phyloP scores from a whole-genome alignment of 768 basidiomycete species.

The Leucocoprinus leucothites region DNA sequence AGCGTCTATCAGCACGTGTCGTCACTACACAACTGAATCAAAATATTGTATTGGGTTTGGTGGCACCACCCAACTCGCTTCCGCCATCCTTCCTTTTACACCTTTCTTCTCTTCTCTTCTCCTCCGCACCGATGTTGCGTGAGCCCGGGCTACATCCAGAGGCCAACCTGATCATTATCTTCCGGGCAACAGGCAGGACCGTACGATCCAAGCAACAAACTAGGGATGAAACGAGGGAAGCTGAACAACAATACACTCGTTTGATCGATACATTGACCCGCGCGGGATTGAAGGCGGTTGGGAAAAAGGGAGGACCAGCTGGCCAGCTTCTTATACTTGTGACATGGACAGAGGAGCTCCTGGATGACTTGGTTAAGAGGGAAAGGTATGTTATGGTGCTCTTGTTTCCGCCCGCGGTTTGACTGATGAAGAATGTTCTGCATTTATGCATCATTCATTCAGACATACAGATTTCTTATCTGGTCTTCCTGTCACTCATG shows the following conservation, averaged over 20 bases:
- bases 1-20: no score
- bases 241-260: slow-evolving; percentile 65
- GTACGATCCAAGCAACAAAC: neutral
- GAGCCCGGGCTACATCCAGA: neutral
- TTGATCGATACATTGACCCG: slow-evolving; percentile 59
- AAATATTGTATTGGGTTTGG: no score
- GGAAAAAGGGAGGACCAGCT: slow-evolving; percentile 70
- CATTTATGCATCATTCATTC: neutral
- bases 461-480: slow-evolving; percentile 78
- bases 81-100: no score
- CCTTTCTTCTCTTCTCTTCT: neutral
- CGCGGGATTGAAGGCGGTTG: slow-evolving; percentile 68
- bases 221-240: slow-evolving; percentile 51
- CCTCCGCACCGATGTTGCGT: neutral
- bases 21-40: no score
- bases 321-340: slow-evolving; percentile 80
- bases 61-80: neutral
- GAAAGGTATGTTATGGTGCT: slow-evolving; percentile 58
- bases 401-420: neutral
- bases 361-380: slow-evolving; percentile 63
- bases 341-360: slow-evolving; percentile 56
- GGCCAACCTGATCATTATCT: neutral
- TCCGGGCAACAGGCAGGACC: neutral
- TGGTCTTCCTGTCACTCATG: slow-evolving; percentile 58
- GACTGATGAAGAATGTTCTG: neutral